Evolutionary conservation across 495 filamentous ascomycete species (phyloP).

Genomic region (Xylaria venustula): DNA sequence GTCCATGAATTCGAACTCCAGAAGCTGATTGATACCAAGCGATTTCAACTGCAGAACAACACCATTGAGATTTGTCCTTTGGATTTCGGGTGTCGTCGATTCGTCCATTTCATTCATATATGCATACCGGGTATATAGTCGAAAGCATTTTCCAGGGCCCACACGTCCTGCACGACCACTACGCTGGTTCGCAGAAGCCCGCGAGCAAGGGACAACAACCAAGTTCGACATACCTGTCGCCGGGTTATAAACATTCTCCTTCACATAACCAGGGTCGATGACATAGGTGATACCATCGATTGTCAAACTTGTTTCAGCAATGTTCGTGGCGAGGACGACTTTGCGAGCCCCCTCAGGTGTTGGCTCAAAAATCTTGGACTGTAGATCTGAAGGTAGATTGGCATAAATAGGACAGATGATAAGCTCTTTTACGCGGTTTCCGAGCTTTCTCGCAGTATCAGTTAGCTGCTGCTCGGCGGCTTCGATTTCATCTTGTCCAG

Average conservation of each 20-base stretch:
- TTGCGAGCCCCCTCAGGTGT: conserved; percentile 79
- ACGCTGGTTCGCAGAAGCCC: conserved; percentile 92
- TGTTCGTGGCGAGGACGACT: conserved; percentile 86
- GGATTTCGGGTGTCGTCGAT: conserved; percentile 91
- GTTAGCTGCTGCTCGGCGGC: conserved; percentile 75
- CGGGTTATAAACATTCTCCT: conserved; percentile 93
- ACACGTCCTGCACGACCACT: conserved; percentile 91
- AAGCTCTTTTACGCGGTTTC: conserved; percentile 79
- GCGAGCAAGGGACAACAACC: conserved; percentile 86
- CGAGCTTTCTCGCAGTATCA: conserved; percentile 78
- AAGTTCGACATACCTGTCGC: conserved; percentile 89
- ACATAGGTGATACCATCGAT: conserved; percentile 92
- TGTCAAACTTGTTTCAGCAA: conserved; percentile 84
- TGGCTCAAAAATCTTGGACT: conserved; percentile 87
- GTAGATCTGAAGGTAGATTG: conserved; percentile 81
- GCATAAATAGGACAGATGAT: conserved; percentile 87
- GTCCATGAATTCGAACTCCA: conserved; percentile 97
- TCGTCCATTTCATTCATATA: conserved; percentile 95
- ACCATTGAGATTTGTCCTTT: conserved; percentile 80
- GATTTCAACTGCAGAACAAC: conserved; percentile 86
- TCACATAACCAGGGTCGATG: conserved; percentile 89
- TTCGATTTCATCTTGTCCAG: conserved; percentile 89
- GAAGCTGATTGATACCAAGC: conserved; percentile 88
- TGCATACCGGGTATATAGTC: conserved; percentile 91
- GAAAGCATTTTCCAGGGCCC: conserved; percentile 91